Base-by-base conservation (phyloP, 2,329 filamentous ascomycete species). In the Colletotrichum salicis region DNA sequence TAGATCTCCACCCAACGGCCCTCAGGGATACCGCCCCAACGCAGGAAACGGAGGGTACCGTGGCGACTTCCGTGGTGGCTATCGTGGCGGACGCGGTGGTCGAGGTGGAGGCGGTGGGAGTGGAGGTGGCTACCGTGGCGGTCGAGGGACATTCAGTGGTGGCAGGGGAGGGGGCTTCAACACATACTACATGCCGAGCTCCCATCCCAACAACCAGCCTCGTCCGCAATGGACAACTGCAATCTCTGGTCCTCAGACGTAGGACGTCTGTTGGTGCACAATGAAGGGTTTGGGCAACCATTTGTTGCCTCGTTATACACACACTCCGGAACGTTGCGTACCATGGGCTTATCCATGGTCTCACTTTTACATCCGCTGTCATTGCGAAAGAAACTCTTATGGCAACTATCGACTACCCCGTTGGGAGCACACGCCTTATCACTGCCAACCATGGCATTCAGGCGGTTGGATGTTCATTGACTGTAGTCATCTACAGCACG, bases 141-240 rank as follows among this genome's bases (percentile, higher is more conserved):
- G 51, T 0, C 57, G 69, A 1, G 59, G 59, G 19, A 19, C 19
- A 5, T 64, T 45, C 4, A 19, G 57, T 6, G 45, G 33, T 4
- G 22, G 33, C 3, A 58, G 61, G 2, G 62, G 63, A 24, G 63
- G 70, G 22, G 67, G 61, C 1, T 67, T 70, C 6, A 62, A 31
- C 29, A 8, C 65, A 2, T 60, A 58, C 33, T 70, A 72, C 22
- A 41, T 31, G 3, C 37, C 66, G 19, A 58, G 41, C 7, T 10
- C 12, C 4, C 24, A 63, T 10, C 60, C 60, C 1, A 63, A 63
- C 3, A 54, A 51, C 15, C 63, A 70, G 13, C 24, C 31, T 1
- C 56, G 62, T 3, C 71, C 71, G 5, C 73, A 74, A 10, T 73
- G 72, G 72, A 48, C 64, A 6, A 68, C 71, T 5, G 27, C 64